Evolutionary conservation across 2,329 filamentous ascomycete genomes (phyloP).

Genomic region (Aspergillus tanneri): DNA sequence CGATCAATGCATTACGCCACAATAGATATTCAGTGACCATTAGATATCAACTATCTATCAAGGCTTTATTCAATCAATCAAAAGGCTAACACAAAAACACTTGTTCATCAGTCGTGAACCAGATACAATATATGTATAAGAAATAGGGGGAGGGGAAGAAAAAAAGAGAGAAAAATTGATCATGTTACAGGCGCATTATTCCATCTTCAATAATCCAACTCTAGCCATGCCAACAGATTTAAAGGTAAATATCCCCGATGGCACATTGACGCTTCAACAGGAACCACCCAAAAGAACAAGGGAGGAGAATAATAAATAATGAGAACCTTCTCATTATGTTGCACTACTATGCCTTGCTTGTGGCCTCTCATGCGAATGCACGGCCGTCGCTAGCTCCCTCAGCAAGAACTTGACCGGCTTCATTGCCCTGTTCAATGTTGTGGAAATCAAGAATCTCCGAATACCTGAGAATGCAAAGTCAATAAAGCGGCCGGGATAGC

Average conservation of each 20-base stretch:
- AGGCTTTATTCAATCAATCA: background rate
- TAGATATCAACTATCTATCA: constrained; percentile 4
- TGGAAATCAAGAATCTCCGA: constrained; percentile 98
- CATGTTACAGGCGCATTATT: constrained; percentile 20
- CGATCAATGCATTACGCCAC: no score
- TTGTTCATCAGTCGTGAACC: constrained; percentile 13
- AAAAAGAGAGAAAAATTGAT: constrained; percentile 7
- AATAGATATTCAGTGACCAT: no score
- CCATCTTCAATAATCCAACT: constrained; percentile 18
- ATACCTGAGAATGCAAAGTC: constrained; percentile 63
- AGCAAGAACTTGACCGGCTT: constrained; percentile 32
- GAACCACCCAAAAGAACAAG: constrained; percentile 16
- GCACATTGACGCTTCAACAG: constrained; percentile 21
- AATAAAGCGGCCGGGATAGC: background rate
- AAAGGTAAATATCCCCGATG: constrained; percentile 4
- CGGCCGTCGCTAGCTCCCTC: constrained; percentile 25
- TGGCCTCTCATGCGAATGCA: constrained; percentile 26
- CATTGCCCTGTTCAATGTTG: constrained; percentile 68
- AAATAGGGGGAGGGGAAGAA: constrained; percentile 3
- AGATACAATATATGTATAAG: constrained; percentile 13
- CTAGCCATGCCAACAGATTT: constrained; percentile 9
- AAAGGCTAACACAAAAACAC: constrained; percentile 1
- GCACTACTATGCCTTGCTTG: constrained; percentile 15
- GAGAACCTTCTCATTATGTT: constrained; percentile 21
- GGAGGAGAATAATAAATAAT: constrained; percentile 15